Evolutionary conservation across 225 moss, liverwort and hornwort species (phyloP).

Genomic region (Sphagnum contortum): DNA sequence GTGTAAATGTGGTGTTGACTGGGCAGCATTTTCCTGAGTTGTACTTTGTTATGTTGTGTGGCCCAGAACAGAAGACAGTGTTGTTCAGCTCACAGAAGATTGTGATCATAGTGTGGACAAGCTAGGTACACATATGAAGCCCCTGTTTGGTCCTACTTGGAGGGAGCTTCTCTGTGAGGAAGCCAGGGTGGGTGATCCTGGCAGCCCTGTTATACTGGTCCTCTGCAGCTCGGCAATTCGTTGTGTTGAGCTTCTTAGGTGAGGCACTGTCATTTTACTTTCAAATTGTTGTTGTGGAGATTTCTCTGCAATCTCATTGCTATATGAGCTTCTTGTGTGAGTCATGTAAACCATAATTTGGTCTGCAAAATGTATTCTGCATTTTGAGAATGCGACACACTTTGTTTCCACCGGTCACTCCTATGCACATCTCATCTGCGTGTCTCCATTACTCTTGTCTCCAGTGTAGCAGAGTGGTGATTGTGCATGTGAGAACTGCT

Average conservation of each 20-base stretch:
- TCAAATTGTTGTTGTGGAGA: not conserved
- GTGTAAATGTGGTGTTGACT: too few species aligned
- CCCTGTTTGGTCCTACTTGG: slow-evolving; percentile 53
- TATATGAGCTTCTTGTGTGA: not conserved
- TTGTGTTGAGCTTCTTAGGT: slow-evolving; percentile 84
- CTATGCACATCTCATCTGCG: too few species aligned
- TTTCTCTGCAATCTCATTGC: not conserved
- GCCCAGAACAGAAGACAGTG: slow-evolving; percentile 38
- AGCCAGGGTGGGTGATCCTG: slow-evolving; percentile 25
- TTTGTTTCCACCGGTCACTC: too few species aligned
- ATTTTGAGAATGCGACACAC: too few species aligned
- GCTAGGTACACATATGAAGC: slow-evolving; percentile 47
- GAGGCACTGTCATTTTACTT: not conserved
- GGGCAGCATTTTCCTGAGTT: too few species aligned
- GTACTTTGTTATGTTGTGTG: not conserved
- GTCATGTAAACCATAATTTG: too few species aligned
- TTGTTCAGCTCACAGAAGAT: slow-evolving; percentile 53
- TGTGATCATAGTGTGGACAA: slow-evolving; percentile 55
- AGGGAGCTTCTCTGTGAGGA: slow-evolving; percentile 52
- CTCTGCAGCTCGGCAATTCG: slow-evolving; percentile 79
- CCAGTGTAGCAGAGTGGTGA: too few species aligned
- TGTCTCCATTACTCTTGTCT: too few species aligned
- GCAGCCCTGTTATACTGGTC: slow-evolving; percentile 63
- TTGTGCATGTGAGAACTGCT: too few species aligned
- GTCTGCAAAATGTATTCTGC: too few species aligned